These are phyloP conservation scores for Leishmania tarentolae DNA, from an alignment of 208 protist species.

Conservation along the genomic window DNA sequence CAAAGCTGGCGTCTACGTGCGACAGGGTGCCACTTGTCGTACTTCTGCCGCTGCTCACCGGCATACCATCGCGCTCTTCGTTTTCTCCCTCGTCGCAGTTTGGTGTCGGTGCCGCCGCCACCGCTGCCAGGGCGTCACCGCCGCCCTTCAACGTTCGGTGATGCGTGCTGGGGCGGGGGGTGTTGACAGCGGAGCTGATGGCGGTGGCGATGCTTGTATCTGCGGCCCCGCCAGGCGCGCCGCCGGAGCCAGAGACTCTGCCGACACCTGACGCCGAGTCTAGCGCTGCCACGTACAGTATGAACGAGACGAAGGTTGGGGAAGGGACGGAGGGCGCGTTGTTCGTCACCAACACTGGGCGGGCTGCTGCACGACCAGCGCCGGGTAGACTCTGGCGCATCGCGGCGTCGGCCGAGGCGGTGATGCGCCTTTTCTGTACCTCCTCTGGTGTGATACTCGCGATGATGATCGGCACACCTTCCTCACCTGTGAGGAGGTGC, in stretches of 20 bases:
- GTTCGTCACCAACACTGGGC: background rate
- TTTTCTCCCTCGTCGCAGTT: background rate
- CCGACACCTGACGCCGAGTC: conserved; percentile 8
- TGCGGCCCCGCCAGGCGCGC: conserved; percentile 8
- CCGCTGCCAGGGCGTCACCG: background rate
- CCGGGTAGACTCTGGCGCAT: background rate
- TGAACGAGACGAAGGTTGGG: conserved; percentile 20
- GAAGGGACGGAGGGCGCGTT: background rate
- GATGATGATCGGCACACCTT: conserved; percentile 41
- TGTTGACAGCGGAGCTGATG: conserved; percentile 17
- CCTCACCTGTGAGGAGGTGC: conserved; percentile 38
- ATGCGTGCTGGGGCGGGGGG: conserved; percentile 17
- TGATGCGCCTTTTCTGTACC: background rate
- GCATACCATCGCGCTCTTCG: background rate
- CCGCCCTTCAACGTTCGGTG: background rate
- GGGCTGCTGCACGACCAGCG: background rate
- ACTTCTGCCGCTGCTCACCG: background rate
- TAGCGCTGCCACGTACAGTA: conserved; percentile 27
- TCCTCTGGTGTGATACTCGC: conserved; percentile 27
- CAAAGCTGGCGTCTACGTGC: conserved; percentile 22
- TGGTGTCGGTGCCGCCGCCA: background rate
- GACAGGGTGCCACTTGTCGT: conserved; percentile 8
- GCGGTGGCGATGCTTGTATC: conserved; percentile 15
- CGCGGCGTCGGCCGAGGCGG: background rate
- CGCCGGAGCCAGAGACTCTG: conserved; percentile 5